Base-by-base conservation (phyloP, 306 rosid species). In the Corylus heterophylla region DNA sequence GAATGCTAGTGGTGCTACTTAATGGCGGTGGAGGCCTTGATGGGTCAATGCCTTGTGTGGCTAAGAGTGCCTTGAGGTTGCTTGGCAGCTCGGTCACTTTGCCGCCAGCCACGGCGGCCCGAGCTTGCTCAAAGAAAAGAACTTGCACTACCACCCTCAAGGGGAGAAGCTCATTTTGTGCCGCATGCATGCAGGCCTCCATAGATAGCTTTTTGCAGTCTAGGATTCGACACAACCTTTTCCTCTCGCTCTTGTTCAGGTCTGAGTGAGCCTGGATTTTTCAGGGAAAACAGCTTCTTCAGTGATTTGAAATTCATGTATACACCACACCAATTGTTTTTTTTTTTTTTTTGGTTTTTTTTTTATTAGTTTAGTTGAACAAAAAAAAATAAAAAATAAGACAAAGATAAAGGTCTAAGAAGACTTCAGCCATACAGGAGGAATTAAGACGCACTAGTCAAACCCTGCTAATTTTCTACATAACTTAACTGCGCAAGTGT, bases 171-270 rank as follows among this genome's bases (percentile, higher is more conserved):
- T 96, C 99, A 80, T 96, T 96, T 85, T 96, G 99, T 37, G 99
- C 98, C 37, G 99, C 99, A 85, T 96, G 98, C 94, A 96, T 93
- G 88, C 99, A 96, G 8, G 89, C 97, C 86, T 96, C 98, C 94
- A 96, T 89, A 0, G 99, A 90, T 10, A 96, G 92, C 80, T 93
- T 96, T 77, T 93, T 96, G 92, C 99, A 96, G 89, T 96, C 90
- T 48, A 96, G 91, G 74, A 83, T 87, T 87, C 98, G 73, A 49
- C 99, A 96, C 54, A 96, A 37, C 79, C 97, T 91, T 85, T 96
- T 96, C 86, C 99, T 91, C 82, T 96, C 99, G 16, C 93, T 87
- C 91, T 96, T 96, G 80, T 81, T 92, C 69, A 96, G 92, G 80
- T 91, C 98, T 73, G 92, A 91, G 81, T 91, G 99, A 87, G 98